These are phyloP conservation scores for Casuarina cunninghamiana DNA, from an alignment of 306 rosid genomes.

Conservation along the genomic window DNA sequence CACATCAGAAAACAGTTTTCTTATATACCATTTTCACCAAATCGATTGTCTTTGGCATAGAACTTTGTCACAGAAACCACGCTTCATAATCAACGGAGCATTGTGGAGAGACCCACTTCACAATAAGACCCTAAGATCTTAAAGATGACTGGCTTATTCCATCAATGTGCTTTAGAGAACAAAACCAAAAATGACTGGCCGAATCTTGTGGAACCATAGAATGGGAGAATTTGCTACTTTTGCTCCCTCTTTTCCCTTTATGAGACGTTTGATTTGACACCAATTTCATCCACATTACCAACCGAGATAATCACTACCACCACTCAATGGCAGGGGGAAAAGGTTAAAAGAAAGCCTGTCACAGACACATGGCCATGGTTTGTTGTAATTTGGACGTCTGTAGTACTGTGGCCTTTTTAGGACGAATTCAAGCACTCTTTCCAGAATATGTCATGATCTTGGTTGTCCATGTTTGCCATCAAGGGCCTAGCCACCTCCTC, in stretches of 20 bases:
- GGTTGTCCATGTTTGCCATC: background rate
- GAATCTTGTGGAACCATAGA: background rate
- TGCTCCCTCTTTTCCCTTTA: background rate
- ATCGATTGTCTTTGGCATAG: no score
- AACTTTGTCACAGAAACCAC: no score
- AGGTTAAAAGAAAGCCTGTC: background rate
- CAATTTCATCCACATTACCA: conserved; percentile 8
- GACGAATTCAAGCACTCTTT: background rate
- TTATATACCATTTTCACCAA: no score
- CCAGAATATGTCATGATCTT: background rate
- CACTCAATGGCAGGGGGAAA: conserved; percentile 10
- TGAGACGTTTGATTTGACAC: conserved; percentile 21
- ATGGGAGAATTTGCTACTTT: background rate
- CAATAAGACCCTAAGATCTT: no score
- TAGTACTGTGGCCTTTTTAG: background rate
- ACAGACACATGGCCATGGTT: background rate
- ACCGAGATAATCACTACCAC: background rate
- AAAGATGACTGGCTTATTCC: no score
- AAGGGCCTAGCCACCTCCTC: background rate
- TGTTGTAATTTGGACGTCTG: background rate
- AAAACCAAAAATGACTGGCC: no score
- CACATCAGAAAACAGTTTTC: no score
- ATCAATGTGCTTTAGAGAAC: no score
- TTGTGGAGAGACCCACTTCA: no score
- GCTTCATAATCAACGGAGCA: no score